Conservation (phyloP, 192 early-diverging fungal genomes). For the Fimicolochytrium jonesii region DNA sequence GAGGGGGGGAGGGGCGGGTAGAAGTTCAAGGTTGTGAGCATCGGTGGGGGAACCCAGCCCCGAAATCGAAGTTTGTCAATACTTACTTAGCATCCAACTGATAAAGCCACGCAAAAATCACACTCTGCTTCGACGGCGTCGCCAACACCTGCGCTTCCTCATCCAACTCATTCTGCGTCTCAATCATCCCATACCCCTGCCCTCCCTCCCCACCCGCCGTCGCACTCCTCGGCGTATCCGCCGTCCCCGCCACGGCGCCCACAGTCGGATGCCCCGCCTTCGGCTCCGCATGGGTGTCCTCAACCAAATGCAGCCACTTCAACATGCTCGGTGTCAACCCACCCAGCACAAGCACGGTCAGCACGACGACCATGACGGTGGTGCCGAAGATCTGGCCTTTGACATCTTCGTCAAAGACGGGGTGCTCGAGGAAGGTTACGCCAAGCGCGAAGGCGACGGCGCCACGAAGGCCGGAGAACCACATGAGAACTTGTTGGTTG, state of each 20-base stretch:
- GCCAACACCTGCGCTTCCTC: slow-evolving; percentile 27
- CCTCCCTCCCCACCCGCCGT: not conserved
- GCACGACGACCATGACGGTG: slow-evolving; percentile 53
- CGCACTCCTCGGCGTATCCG: slow-evolving; percentile 1
- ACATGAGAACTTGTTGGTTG: slow-evolving; percentile 51
- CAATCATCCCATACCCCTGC: slow-evolving; percentile 22
- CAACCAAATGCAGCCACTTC: slow-evolving; percentile 42
- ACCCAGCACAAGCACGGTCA: slow-evolving; percentile 55
- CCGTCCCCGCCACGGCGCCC: not conserved
- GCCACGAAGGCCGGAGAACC: slow-evolving; percentile 59
- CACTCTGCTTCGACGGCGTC: slow-evolving; percentile 30
- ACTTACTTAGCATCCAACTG: slow-evolving; percentile 45
- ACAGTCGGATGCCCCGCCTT: slow-evolving; percentile 17
- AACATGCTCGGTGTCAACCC: slow-evolving; percentile 57
- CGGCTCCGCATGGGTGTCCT: not conserved
- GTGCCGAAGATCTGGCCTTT: slow-evolving; percentile 59
- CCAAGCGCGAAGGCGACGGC: slow-evolving; percentile 60
- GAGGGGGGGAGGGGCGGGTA: too few species aligned
- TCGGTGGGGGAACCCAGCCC: too few species aligned
- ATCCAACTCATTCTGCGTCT: slow-evolving; percentile 27
- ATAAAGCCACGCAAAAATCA: slow-evolving; percentile 45
- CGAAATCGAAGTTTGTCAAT: too few species aligned
- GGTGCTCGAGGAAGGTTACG: slow-evolving; percentile 54
- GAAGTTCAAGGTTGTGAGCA: too few species aligned
- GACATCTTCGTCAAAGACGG: slow-evolving; percentile 40